A percentile compares a stretch with the other conserved stretches of the same genome.
Evolutionary conservation across 2,329 filamentous ascomycete genomes (phyloP).

Genomic region (Cadophora gregata): DNA sequence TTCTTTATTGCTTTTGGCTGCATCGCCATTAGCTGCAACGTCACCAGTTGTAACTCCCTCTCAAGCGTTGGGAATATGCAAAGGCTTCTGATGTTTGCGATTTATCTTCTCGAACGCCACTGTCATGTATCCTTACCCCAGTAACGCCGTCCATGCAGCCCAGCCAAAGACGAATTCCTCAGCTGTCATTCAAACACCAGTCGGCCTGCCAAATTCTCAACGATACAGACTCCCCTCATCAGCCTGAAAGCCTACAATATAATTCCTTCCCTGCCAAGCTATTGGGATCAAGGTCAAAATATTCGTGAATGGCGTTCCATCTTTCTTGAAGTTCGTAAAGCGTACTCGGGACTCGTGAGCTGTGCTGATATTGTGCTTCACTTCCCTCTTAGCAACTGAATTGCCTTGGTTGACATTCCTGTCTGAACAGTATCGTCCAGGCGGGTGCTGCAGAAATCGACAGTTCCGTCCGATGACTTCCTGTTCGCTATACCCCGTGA

Average conservation of each 20-base stretch:
- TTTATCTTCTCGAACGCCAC: not conserved
- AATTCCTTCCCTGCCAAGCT: constrained; percentile 63
- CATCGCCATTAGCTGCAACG: not conserved
- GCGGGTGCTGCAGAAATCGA: constrained; percentile 88
- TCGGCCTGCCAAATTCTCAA: not conserved
- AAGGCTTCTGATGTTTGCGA: not conserved
- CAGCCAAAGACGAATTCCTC: not conserved
- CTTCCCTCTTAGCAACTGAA: constrained; percentile 77
- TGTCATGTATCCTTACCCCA: not conserved
- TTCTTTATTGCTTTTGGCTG: not conserved
- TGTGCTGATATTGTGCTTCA: constrained; percentile 79
- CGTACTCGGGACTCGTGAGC: constrained; percentile 84
- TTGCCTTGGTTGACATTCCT: constrained; percentile 83
- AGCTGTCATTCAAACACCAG: not conserved
- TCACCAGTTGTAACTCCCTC: not conserved
- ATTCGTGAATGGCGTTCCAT: constrained; percentile 92
- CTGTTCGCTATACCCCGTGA: constrained; percentile 86
- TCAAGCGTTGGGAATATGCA: not conserved
- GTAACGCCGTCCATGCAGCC: not conserved
- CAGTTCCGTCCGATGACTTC: constrained; percentile 92
- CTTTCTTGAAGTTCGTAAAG: constrained; percentile 91
- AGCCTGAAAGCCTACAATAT: constrained; percentile 39
- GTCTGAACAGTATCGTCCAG: constrained; percentile 76
- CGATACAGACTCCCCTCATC: constrained; percentile 21
- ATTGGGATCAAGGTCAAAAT: constrained; percentile 94